A percentile compares a stretch with the other conserved stretches of the same genome.
These are phyloP conservation scores for Chaetomium sp. DNA, from an alignment of 2,329 filamentous ascomycete species.

Conservation along the genomic window DNA sequence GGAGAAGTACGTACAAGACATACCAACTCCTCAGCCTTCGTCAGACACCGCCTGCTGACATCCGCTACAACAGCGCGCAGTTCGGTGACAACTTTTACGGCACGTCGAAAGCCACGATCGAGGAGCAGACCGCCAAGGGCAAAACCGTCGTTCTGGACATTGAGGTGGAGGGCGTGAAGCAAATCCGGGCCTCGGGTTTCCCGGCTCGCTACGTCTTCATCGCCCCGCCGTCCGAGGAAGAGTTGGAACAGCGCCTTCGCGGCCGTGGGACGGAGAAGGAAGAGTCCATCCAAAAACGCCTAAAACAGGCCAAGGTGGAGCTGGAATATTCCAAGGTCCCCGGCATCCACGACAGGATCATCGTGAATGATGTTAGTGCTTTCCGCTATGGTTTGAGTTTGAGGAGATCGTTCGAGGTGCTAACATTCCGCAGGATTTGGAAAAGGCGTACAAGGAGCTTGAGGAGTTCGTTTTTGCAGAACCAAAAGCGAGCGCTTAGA, in stretches of 20 bases:
- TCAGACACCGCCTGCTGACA: background rate
- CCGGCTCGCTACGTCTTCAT: slow-evolving; percentile 83
- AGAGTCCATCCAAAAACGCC: slow-evolving; percentile 67
- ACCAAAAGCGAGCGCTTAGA: slow-evolving; percentile 13
- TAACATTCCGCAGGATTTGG: slow-evolving; percentile 29
- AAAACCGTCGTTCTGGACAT: slow-evolving; percentile 86
- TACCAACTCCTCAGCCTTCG: background rate
- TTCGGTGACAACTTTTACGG: slow-evolving; percentile 89
- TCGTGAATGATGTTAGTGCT: slow-evolving; percentile 39
- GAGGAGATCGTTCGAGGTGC: background rate
- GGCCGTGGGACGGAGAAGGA: slow-evolving; percentile 79
- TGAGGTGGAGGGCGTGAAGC: slow-evolving; percentile 98
- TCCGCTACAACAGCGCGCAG: slow-evolving; percentile 57
- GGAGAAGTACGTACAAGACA: slow-evolving; percentile 51
- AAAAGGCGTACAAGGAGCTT: slow-evolving; percentile 36
- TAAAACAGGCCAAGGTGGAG: slow-evolving; percentile 73
- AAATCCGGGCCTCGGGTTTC: slow-evolving; percentile 76
- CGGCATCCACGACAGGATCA: slow-evolving; percentile 54
- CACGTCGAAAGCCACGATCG: slow-evolving; percentile 77
- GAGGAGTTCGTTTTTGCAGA: slow-evolving; percentile 34
- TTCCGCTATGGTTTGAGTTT: too few relatives aligned
- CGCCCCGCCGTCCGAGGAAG: slow-evolving; percentile 73
- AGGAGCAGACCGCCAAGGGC: slow-evolving; percentile 70
- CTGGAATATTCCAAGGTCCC: slow-evolving; percentile 70
- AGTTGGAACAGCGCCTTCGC: slow-evolving; percentile 72